Conservation (phyloP, 345 rosid genomes). For the Balakata baccata region DNA sequence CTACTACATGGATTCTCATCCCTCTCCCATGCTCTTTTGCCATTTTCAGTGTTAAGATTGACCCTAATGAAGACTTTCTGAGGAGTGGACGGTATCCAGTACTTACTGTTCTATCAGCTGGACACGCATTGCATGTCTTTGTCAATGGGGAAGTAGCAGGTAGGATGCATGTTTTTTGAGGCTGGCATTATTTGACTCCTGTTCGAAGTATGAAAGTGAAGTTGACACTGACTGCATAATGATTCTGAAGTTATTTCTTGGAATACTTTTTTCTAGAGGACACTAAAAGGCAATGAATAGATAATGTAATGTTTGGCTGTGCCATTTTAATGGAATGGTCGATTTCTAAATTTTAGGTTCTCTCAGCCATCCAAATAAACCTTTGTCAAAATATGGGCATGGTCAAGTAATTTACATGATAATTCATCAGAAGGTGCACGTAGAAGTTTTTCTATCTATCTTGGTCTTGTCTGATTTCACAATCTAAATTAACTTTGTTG, state of each 20-base stretch:
- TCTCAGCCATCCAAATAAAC: not conserved
- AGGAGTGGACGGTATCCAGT: conserved; percentile 27
- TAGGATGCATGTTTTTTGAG: conserved; percentile 13
- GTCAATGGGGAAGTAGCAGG: conserved; percentile 78
- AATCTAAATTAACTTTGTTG: not conserved
- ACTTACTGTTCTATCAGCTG: conserved; percentile 65
- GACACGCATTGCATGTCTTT: conserved; percentile 69
- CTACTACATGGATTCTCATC: not conserved
- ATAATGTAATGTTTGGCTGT: not conserved
- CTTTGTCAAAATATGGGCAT: not conserved
- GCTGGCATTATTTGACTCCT: not conserved
- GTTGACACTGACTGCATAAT: too few relatives aligned
- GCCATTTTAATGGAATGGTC: not conserved
- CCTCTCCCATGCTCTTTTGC: not conserved
- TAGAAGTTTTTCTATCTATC: not conserved
- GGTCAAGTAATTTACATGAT: not conserved
- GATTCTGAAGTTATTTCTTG: too few relatives aligned
- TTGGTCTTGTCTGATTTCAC: not conserved
- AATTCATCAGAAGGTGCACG: not conserved
- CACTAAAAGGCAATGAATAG: not conserved
- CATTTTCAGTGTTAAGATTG: conserved; percentile 31
- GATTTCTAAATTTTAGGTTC: not conserved
- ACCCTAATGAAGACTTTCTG: conserved; percentile 36
- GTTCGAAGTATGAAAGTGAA: not conserved
- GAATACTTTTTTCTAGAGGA: not conserved